Evolutionary conservation across 2,329 filamentous ascomycete species (phyloP).

Genomic region (Colletotrichum limetticola): DNA sequence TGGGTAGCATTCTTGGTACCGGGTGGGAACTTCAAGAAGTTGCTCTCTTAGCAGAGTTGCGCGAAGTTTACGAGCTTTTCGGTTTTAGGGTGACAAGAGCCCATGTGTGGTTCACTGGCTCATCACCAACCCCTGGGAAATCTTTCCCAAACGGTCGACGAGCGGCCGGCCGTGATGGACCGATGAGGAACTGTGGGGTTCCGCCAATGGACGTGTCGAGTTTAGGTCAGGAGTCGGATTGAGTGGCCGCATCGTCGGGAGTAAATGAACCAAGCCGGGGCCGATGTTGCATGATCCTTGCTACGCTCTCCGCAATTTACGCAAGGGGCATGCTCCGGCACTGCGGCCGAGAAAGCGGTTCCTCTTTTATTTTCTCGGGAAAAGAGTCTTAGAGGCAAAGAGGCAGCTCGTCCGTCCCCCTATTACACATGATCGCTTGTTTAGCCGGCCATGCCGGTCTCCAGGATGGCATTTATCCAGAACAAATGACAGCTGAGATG

Average conservation of each 20-base stretch:
- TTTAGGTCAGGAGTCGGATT: conserved; percentile 21
- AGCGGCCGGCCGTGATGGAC: conserved; percentile 5
- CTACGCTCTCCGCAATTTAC: conserved; percentile 19
- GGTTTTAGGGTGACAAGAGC: neutral
- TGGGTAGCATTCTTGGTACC: neutral
- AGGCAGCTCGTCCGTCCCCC: neutral
- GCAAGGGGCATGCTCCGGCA: conserved; percentile 4
- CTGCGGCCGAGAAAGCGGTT: conserved; percentile 12
- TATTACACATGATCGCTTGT: neutral
- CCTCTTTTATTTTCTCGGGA: neutral
- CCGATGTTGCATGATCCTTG: conserved; percentile 31
- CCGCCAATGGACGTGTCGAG: conserved; percentile 22
- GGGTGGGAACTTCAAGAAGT: neutral
- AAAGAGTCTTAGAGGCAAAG: neutral
- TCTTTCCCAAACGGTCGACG: neutral
- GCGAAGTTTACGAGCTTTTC: neutral
- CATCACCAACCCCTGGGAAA: no score
- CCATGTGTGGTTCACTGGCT: neutral
- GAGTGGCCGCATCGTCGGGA: conserved; percentile 26
- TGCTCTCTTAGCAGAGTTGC: neutral
- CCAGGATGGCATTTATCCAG: neutral
- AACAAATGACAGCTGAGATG: neutral
- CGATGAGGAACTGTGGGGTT: conserved; percentile 11
- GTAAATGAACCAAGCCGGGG: conserved; percentile 26
- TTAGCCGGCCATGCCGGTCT: conserved; percentile 5